A percentile compares a stretch with the other conserved stretches of the same genome.
Conservation (phyloP, 805 yeast species). For the Saccharomyces mikatae region DNA sequence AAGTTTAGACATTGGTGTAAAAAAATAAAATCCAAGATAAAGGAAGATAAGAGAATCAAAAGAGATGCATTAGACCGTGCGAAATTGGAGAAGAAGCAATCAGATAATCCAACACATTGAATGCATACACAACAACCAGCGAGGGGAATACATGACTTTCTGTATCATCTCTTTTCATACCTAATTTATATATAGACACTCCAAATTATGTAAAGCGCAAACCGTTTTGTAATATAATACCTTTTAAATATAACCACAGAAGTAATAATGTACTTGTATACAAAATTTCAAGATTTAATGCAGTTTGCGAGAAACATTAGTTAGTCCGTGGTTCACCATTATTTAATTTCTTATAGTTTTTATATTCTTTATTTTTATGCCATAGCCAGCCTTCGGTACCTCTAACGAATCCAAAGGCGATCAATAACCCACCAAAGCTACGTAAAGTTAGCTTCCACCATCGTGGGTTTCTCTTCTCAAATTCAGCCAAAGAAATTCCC, state of each 20-base stretch:
- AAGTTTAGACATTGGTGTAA: constrained; percentile 39
- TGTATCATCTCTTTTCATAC: not conserved
- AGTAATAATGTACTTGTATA: not conserved
- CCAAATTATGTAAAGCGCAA: constrained; percentile 3
- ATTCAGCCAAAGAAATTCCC: constrained; percentile 27
- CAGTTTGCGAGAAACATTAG: not conserved
- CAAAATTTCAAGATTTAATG: not conserved
- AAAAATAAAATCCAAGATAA: constrained; percentile 26
- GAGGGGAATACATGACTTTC: not conserved
- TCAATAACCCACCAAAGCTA: constrained; percentile 44
- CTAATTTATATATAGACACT: not conserved
- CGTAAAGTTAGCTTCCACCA: constrained; percentile 59
- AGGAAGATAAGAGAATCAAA: constrained; percentile 26
- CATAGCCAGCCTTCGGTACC: constrained; percentile 57
- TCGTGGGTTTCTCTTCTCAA: constrained; percentile 35
- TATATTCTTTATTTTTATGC: constrained; percentile 32
- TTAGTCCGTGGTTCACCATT: not conserved
- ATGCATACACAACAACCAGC: constrained; percentile 1
- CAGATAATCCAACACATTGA: constrained; percentile 17
- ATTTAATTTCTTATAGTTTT: constrained; percentile 5
- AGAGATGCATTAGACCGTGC: constrained; percentile 27
- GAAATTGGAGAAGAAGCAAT: constrained; percentile 23
- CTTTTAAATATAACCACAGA: not conserved
- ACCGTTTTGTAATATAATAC: not conserved
- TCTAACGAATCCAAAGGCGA: constrained; percentile 52